Base-by-base conservation (phyloP, 805 yeast species). In the Dipodascus geniculatus region DNA sequence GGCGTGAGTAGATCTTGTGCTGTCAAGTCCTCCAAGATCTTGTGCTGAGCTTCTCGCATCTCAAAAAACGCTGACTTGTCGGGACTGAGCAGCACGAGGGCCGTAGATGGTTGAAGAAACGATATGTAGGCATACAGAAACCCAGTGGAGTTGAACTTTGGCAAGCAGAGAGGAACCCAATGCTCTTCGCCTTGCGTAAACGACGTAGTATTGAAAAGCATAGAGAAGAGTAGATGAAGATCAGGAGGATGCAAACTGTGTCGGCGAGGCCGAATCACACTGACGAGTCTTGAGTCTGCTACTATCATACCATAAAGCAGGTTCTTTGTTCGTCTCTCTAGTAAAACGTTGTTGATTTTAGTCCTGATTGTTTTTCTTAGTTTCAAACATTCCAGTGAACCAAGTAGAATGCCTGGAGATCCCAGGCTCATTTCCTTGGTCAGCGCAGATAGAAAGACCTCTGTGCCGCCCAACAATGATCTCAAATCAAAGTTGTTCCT, bases 121-220 rank as follows among this genome's bases (percentile, higher is more conserved):
- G 81, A 82, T 48, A 89, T 85, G 62, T 85, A 87, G 11, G 88
- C 81, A 63, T 93, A 86, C 3, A 91, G 68, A 62, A 90, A 93
- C 8, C 99, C 99, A 58, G 82, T 81, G 1, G 87, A 71, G 63
- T 93, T 91, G 71, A 91, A 91, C 60, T 85, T 81, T 0, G 98
- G 96, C 65, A 91, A 74, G 67, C 99, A 91, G 0, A 91, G 74
- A 0, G 99, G 99, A 11, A 87, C 78, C 98, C 98, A 93, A 55
- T 88, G 79, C 63, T 90, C 96, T 59, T 85, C 63, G 22, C 70
- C 71, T 31, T 71, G 72, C 23, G 71, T 71, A 57, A 79, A 74
- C 0, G 80, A 72, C 49, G 71, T 68, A n/a, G 81, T 77, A 58
- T 77, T 79, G 61, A 79, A 79, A 1, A 91, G 78, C 69, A 88